Percentiles rank a stretch among this genome's conserved stretches.
Conservation (phyloP, 306 rosid genomes). For the Prunus campanulata region DNA sequence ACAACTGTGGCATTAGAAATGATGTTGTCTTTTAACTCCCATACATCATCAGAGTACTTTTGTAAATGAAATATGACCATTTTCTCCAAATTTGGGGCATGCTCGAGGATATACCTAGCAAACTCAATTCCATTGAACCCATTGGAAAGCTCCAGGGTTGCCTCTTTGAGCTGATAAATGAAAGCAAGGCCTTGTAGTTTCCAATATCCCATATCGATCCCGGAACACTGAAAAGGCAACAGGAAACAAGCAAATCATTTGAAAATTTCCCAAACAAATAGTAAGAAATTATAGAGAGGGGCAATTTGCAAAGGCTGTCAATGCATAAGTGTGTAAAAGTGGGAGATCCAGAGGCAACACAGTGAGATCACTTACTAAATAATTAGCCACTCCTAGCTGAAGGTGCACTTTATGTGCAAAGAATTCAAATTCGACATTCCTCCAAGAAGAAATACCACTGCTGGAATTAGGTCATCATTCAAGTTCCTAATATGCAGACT, state of each 20-base stretch:
- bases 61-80: not conserved
- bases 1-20: not conserved
- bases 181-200: conserved; percentile 6
- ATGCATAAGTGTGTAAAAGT: no score
- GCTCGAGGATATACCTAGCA: not conserved
- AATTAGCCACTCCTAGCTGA: not conserved
- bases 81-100: not conserved
- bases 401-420: not conserved
- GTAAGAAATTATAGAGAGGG: not conserved
- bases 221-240: not conserved
- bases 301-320: no score
- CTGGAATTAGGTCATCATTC: not conserved
- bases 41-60: not conserved
- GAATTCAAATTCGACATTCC: not conserved
- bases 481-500: not conserved
- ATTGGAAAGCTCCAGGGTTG: not conserved
- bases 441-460: not conserved
- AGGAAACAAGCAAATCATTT: not conserved
- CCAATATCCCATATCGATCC: not conserved
- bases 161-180: not conserved
- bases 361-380: not conserved
- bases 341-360: not conserved
- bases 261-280: not conserved
- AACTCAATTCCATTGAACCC: not conserved
- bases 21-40: not conserved